Percentiles rank a stretch among this genome's conserved stretches.
phyloP scores from a whole-genome alignment of 148 eudicot genomes.

The Selenicereus undatus region DNA sequence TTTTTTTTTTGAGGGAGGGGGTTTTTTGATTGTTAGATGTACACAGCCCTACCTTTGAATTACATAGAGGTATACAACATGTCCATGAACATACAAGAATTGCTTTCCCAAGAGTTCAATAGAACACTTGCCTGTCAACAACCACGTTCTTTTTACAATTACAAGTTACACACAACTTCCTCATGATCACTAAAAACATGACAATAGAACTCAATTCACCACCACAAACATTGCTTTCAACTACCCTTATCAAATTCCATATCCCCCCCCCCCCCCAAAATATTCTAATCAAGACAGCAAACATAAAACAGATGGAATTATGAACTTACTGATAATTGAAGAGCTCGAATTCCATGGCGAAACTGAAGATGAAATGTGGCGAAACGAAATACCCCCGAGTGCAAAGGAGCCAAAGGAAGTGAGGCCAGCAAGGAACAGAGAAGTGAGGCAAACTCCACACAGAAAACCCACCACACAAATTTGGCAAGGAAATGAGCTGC shows the following conservation, averaged over 20 bases:
- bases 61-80: too few relatives aligned
- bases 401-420: slow-evolving; percentile 59
- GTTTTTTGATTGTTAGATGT: not conserved
- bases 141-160: not conserved
- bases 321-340: slow-evolving; percentile 43
- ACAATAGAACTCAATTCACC: not conserved
- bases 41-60: not conserved
- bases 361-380: slow-evolving; percentile 40
- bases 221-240: slow-evolving; percentile 5
- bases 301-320: not conserved
- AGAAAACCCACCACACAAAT: slow-evolving; percentile 88
- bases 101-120: not conserved
- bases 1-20: not conserved
- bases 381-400: slow-evolving; percentile 41
- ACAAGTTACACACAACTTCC: not conserved
- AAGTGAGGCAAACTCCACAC: slow-evolving; percentile 76
- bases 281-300: not conserved
- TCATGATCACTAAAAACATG: not conserved
- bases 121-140: not conserved
- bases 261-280: too few relatives aligned
- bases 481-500: slow-evolving; percentile 85
- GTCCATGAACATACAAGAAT: too few relatives aligned
- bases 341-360: slow-evolving; percentile 45
- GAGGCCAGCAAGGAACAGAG: slow-evolving; percentile 71
- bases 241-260: not conserved